Evolutionary conservation across 2,329 filamentous ascomycete genomes (phyloP), one percentile per base, ranked within the genome.

Genomic region (Rhynchosporium graminicola): DNA sequence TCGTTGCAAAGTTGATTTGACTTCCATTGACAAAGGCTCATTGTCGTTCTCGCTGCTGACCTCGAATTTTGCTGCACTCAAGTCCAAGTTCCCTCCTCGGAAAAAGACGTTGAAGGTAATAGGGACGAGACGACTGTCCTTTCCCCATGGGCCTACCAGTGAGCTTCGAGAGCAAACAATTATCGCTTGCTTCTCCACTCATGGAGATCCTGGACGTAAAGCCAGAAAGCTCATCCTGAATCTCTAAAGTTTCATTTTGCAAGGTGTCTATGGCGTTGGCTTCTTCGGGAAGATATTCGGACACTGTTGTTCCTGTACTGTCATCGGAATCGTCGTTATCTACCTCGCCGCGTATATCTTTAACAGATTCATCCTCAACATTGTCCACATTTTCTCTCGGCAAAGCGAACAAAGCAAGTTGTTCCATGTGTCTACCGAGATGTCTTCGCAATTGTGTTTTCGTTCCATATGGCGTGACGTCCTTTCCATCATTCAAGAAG

Each of bases 361-460:
- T 40, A 1, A 40, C 59, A 26, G 3, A 54, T 13, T 63, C 63
- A 47, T 65, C 60, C 29, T 63, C 64, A n/a, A 51, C n/a, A 1
- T 50, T 57, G n/a, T 60, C 57, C 4, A 42, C 15, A 12, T 62
- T 50, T 7, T 52, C 57, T 38, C 52, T 61, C 9, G 64, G 64
- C 43, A 71, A 50, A 20, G 68, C 68, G 55, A 71, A 71, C 10
- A 71, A 31, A 26, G 69, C 69, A n/a, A 71, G 62, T 38, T 71
- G 69, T 40, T 71, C 67, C 67, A 71, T 68, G 40, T 71, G 69
- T 36, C 65, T 50, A 4, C 68, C 69, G 28, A 71, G 58, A 64
- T 71, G 68, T 33, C 65, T 51, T 45, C 66, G 38, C 45, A 71
- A 71, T 40, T 66, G 61, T 28, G 57, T 59, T 1, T 62, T 28